A percentile compares a stretch with the other conserved stretches of the same genome.
Conservation (phyloP, 1,284 basidiomycete genomes). For the Ustilago cynodontis region DNA sequence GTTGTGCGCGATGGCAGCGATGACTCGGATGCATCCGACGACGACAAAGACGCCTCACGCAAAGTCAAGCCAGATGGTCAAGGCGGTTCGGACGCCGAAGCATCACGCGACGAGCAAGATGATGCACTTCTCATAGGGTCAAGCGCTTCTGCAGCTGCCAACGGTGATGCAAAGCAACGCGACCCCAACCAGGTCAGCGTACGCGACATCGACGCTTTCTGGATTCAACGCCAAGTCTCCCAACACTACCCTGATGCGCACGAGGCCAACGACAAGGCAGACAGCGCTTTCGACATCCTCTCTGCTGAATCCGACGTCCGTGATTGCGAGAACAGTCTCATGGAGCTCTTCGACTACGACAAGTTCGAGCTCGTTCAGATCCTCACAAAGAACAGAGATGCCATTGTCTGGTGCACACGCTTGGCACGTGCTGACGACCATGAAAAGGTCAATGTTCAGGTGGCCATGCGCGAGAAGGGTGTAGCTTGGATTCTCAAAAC, state of each 20-base stretch:
- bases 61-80: conserved; percentile 72
- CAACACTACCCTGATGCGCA: conserved; percentile 93
- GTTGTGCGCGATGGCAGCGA: conserved; percentile 73
- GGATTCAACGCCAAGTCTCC: conserved; percentile 94
- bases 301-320: conserved; percentile 86
- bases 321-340: conserved; percentile 95
- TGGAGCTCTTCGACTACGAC: conserved; percentile 95
- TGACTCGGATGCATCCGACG: conserved; percentile 78
- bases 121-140: conserved; percentile 71
- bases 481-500: conserved; percentile 95
- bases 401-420: conserved; percentile 98
- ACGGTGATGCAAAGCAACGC: conserved; percentile 73
- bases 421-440: conserved; percentile 89
- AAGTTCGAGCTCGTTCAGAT: conserved; percentile 90
- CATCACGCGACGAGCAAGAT: conserved; percentile 79
- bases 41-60: conserved; percentile 76
- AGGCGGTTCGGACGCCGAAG: conserved; percentile 73
- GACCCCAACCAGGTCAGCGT: conserved; percentile 76
- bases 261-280: conserved; percentile 91
- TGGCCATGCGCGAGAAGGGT: conserved; percentile 97
- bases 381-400: conserved; percentile 94
- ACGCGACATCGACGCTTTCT: conserved; percentile 94
- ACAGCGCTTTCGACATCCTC: conserved; percentile 86
- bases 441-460: conserved; percentile 92
- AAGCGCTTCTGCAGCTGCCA: conserved; percentile 17